Conservation (phyloP, 1,139 yeast species). For the Blastobotrys serpentis region DNA sequence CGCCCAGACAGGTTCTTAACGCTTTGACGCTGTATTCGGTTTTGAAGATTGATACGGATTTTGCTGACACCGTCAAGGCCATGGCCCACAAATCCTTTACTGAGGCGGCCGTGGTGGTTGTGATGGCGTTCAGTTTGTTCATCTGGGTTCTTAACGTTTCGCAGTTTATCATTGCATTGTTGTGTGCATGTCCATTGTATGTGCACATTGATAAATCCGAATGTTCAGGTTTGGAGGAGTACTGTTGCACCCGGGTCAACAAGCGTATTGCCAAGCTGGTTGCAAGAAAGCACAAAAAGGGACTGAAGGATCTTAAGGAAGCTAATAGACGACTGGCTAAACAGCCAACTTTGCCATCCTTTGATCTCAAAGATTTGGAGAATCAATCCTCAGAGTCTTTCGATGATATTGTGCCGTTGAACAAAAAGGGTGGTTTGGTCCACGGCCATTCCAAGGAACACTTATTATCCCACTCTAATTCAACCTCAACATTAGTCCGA, state of each 20-base stretch:
- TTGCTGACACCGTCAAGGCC: constrained; percentile 52
- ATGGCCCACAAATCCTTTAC: constrained; percentile 61
- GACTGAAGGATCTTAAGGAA: constrained; percentile 29
- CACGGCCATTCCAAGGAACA: background rate
- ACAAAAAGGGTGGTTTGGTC: background rate
- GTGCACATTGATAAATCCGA: constrained; percentile 44
- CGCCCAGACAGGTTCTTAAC: constrained; percentile 87
- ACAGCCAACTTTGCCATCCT: constrained; percentile 27
- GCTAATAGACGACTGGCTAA: constrained; percentile 29
- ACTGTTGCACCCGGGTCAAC: constrained; percentile 58
- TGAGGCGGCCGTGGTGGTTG: constrained; percentile 68
- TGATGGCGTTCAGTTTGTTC: constrained; percentile 74
- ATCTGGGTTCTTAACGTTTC: constrained; percentile 72
- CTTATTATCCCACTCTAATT: background rate
- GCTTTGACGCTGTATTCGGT: constrained; percentile 67
- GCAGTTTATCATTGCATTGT: constrained; percentile 56
- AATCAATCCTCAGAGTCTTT: constrained; percentile 13
- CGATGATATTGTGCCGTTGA: constrained; percentile 16
- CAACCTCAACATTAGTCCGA: background rate
- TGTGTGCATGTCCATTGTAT: constrained; percentile 56
- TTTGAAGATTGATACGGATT: constrained; percentile 45
- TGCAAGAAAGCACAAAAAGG: constrained; percentile 45
- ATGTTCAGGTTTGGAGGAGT: constrained; percentile 50
- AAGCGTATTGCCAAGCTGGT: constrained; percentile 54
- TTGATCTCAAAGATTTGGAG: constrained; percentile 17